Conservation (phyloP, 2,329 filamentous ascomycete genomes). For the Bipolaris sorokiniana region DNA sequence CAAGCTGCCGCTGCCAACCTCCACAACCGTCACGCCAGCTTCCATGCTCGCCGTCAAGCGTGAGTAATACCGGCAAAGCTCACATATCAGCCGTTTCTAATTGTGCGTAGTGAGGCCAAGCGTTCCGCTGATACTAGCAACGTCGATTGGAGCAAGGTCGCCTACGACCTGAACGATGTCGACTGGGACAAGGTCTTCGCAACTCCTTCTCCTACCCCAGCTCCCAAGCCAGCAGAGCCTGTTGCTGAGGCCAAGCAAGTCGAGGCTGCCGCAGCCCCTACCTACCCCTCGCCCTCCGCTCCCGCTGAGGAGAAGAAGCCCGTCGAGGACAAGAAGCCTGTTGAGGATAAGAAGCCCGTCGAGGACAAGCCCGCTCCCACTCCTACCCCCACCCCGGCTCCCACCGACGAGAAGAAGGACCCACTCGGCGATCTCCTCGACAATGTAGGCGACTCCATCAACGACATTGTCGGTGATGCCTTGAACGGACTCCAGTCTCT, state of each 20-base stretch:
- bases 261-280: constrained; percentile 6
- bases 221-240: constrained; percentile 9
- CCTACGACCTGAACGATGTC: constrained; percentile 35
- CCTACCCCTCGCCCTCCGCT: background rate
- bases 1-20: constrained; percentile 42
- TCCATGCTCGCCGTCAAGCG: constrained; percentile 46
- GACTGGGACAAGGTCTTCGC: constrained; percentile 34
- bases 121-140: constrained; percentile 23
- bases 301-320: constrained; percentile 3
- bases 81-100: background rate
- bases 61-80: constrained; percentile 23
- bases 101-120: constrained; percentile 37
- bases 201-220: constrained; percentile 19
- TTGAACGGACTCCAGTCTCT: constrained; percentile 30
- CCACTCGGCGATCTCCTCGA: constrained; percentile 5
- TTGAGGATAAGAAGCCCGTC: constrained; percentile 4
- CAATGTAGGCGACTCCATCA: constrained; percentile 15
- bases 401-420: constrained; percentile 8
- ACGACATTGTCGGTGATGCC: constrained; percentile 15
- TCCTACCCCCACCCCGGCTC: background rate
- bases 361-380: background rate
- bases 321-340: background rate
- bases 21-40: constrained; percentile 45
- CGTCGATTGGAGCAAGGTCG: constrained; percentile 41
- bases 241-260: constrained; percentile 22